Evolutionary conservation across 768 basidiomycete genomes (phyloP).

Genomic region (Lentinula guzmanii): DNA sequence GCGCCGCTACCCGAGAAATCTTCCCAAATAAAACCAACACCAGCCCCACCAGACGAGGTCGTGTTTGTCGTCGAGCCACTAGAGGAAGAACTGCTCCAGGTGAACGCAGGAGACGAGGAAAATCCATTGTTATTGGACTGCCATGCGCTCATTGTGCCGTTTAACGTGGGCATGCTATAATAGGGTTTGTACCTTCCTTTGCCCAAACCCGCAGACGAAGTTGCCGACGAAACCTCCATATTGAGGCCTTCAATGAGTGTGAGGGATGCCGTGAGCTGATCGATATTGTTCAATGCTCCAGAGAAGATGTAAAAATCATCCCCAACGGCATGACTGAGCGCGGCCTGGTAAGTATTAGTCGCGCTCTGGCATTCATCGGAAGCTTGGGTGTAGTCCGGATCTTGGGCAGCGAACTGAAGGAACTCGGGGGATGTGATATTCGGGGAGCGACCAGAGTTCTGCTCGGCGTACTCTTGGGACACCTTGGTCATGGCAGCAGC

Average conservation of each 20-base stretch:
- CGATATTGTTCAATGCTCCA: slow-evolving; percentile 1
- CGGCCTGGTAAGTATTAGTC: not conserved
- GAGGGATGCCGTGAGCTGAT: not conserved
- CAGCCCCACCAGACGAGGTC: not conserved
- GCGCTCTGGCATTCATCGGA: not conserved
- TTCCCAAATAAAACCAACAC: slow-evolving; percentile 2
- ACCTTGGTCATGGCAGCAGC: not conserved
- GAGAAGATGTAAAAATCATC: slow-evolving; percentile 1
- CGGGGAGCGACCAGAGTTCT: not conserved
- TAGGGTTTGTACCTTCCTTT: not conserved
- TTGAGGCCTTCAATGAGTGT: not conserved
- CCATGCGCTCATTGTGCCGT: slow-evolving; percentile 1
- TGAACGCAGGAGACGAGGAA: not conserved
- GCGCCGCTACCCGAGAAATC: slow-evolving; percentile 1
- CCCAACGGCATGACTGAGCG: not conserved
- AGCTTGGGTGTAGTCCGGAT: not conserved
- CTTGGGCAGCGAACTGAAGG: not conserved
- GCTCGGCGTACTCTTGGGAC: not conserved
- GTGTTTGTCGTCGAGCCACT: not conserved
- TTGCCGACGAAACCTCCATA: not conserved
- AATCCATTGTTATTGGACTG: not conserved
- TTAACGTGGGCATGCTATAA: not conserved
- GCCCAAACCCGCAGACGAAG: not conserved
- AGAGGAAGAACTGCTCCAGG: not conserved
- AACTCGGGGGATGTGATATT: not conserved